These are phyloP conservation scores for Fusarium redolens DNA, from an alignment of 2,329 filamentous ascomycete genomes.

Conservation along the genomic window DNA sequence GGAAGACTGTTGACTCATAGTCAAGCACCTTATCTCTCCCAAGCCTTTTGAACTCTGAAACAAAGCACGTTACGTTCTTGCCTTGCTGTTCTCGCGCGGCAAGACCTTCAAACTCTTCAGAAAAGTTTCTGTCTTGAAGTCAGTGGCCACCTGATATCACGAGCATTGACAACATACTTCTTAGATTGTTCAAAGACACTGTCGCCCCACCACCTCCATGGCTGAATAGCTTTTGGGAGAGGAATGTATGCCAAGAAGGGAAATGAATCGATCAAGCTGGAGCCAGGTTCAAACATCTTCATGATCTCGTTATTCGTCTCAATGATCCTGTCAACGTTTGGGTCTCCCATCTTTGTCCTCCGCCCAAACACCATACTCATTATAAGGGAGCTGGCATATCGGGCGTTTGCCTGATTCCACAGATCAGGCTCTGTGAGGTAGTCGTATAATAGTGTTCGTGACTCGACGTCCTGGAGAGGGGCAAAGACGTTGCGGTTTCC, in stretches of 20 bases:
- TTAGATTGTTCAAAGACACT: background rate
- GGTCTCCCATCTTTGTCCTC: background rate
- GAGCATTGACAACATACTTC: background rate
- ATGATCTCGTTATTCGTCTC: background rate
- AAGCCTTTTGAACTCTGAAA: background rate
- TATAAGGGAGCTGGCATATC: background rate
- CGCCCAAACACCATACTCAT: background rate
- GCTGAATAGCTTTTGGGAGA: background rate
- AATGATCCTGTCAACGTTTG: background rate
- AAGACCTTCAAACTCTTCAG: background rate
- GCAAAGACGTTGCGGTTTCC: slow-evolving; percentile 8
- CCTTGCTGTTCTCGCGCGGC: background rate
- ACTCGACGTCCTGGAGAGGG: slow-evolving; percentile 23
- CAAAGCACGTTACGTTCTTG: background rate
- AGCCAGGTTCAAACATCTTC: background rate
- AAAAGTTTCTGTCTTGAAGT: background rate
- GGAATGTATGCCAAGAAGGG: background rate
- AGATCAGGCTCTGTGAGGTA: background rate
- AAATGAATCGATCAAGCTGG: background rate
- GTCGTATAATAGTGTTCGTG: background rate
- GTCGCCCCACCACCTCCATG: background rate
- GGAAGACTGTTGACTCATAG: background rate
- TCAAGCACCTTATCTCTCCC: background rate
- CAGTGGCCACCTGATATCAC: background rate
- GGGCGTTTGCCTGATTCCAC: background rate